phyloP scores from a whole-genome alignment of 164 flowering plant species.

The Nelumbo lutea region DNA sequence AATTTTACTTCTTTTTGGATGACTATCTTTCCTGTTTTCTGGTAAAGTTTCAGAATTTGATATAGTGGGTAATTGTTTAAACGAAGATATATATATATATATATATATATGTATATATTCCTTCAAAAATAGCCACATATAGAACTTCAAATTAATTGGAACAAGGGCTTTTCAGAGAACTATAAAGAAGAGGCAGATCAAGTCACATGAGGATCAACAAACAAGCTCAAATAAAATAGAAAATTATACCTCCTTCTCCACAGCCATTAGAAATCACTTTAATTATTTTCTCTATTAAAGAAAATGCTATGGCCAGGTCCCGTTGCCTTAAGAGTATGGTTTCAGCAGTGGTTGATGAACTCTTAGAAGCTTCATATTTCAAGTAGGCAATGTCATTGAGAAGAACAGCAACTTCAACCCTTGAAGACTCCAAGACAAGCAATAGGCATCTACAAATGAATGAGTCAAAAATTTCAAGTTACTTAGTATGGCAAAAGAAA shows the following conservation, averaged over 20 bases:
- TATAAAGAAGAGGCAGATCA: background rate
- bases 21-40: background rate
- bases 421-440: constrained; percentile 82
- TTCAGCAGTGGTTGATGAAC: constrained; percentile 40
- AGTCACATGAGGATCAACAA: background rate
- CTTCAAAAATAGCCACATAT: too few species aligned
- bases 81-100: constrained; percentile 1
- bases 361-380: constrained; percentile 68
- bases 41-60: background rate
- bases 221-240: background rate
- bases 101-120: too few species aligned
- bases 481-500: background rate
- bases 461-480: background rate
- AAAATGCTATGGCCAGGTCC: constrained; percentile 57
- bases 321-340: constrained; percentile 43
- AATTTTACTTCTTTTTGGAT: background rate
- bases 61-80: background rate
- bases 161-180: background rate
- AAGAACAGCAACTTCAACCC: constrained; percentile 86
- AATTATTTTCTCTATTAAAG: constrained; percentile 75
- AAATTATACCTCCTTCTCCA: constrained; percentile 49
- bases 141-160: background rate
- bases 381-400: constrained; percentile 81
- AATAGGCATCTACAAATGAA: constrained; percentile 59
- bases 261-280: constrained; percentile 51